A percentile compares a stretch with the other conserved stretches of the same genome.
phyloP scores from a whole-genome alignment of 2,329 filamentous ascomycete species.

The Cucurbitaria berberidis region DNA sequence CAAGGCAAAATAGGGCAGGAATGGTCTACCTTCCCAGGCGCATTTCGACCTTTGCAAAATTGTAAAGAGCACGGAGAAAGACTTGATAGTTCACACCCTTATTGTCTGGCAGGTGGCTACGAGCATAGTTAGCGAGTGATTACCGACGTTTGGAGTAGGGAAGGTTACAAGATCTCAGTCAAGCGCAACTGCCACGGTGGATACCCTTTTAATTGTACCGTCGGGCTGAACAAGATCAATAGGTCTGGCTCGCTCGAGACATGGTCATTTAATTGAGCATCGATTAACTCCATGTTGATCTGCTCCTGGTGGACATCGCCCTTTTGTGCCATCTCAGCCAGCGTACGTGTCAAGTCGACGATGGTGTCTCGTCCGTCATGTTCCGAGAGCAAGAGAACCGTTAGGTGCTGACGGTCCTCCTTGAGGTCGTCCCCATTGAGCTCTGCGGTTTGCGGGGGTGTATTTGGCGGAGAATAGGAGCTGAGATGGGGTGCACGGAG shows the following conservation, averaged over 20 bases:
- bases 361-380: constrained; percentile 92
- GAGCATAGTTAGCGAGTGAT: constrained; percentile 11
- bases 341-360: constrained; percentile 91
- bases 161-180: constrained; percentile 83
- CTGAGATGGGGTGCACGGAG: constrained; percentile 74
- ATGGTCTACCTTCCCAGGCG: constrained; percentile 68
- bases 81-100: constrained; percentile 91
- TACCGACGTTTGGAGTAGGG: background rate
- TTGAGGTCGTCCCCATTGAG: constrained; percentile 47
- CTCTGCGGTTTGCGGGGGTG: constrained; percentile 46
- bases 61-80: constrained; percentile 83
- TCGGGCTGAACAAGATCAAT: constrained; percentile 83
- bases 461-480: constrained; percentile 58
- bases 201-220: constrained; percentile 85
- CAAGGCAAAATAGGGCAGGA: constrained; percentile 1
- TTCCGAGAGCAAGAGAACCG: constrained; percentile 79
- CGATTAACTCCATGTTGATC: constrained; percentile 83
- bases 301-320: constrained; percentile 81
- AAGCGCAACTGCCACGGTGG: constrained; percentile 95
- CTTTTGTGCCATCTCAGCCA: constrained; percentile 93
- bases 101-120: constrained; percentile 67
- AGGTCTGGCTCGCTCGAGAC: constrained; percentile 91
- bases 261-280: constrained; percentile 79
- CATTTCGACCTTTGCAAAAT: constrained; percentile 87
- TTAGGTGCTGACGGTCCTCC: constrained; percentile 53